These are phyloP conservation scores for Melampsora larici-populina DNA, from an alignment of 1,284 basidiomycete species.

Conservation along the genomic window DNA sequence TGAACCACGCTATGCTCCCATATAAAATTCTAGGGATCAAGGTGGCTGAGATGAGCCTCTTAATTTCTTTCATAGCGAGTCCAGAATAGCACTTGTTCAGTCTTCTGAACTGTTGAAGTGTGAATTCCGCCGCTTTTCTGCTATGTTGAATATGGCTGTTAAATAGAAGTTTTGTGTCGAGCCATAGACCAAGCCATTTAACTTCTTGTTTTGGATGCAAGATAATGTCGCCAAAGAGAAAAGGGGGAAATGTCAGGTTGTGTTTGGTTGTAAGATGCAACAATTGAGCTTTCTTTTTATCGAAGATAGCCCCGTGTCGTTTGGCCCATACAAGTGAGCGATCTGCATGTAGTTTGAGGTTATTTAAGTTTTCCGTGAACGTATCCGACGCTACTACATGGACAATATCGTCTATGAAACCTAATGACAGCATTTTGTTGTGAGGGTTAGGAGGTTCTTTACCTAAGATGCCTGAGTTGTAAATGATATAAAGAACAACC, in stretches of 20 bases:
- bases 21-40: neutral
- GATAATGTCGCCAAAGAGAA: neutral
- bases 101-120: no score
- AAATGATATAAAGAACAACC: no score
- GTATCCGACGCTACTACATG: no score
- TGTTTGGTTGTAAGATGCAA: neutral
- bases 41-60: neutral
- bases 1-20: conserved; percentile 17
- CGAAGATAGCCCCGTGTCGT: conserved; percentile 14
- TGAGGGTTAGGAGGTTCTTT: no score
- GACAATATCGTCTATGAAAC: no score
- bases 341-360: neutral
- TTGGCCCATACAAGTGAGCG: neutral
- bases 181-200: neutral
- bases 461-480: no score
- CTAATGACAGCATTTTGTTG: no score
- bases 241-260: neutral
- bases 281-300: conserved; percentile 7
- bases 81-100: neutral
- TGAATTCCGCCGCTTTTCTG: neutral
- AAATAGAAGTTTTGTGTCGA: neutral
- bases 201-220: no score
- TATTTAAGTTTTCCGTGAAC: no score
- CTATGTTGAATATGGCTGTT: neutral
- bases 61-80: neutral